phyloP scores from a whole-genome alignment of 805 yeast genomes.

The Pichia nakasei region DNA sequence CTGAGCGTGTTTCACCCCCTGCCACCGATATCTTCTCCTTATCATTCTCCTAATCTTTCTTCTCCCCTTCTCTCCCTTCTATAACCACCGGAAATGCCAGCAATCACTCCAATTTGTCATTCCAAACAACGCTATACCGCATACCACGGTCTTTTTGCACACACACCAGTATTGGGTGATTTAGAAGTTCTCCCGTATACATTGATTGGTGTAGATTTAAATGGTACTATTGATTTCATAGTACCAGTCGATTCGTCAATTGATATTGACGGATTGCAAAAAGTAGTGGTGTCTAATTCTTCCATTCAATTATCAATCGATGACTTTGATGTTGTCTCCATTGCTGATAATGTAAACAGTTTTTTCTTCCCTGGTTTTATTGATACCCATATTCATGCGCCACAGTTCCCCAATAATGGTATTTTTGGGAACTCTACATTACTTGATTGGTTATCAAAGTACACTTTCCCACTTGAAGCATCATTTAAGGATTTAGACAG shows the following conservation, averaged over 20 bases:
- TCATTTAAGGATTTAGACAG: slow-evolving; percentile 43
- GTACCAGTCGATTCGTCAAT: slow-evolving; percentile 11
- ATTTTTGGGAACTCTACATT: slow-evolving; percentile 80
- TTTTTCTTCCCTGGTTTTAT: slow-evolving; percentile 80
- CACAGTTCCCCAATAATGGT: slow-evolving; percentile 76
- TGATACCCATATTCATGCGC: slow-evolving; percentile 80
- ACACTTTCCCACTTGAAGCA: slow-evolving; percentile 86
- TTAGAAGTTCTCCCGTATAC: slow-evolving; percentile 49
- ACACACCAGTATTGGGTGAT: slow-evolving; percentile 53
- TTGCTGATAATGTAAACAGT: slow-evolving; percentile 28
- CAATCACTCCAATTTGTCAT: slow-evolving; percentile 12
- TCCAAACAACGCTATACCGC: slow-evolving; percentile 26
- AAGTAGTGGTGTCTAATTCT: slow-evolving; percentile 5
- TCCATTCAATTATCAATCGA: slow-evolving; percentile 11
- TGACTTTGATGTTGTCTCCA: slow-evolving; percentile 26
- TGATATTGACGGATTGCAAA: background rate
- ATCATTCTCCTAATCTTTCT: too few species aligned
- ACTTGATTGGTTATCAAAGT: slow-evolving; percentile 79
- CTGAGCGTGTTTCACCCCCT: too few species aligned
- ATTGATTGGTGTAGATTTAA: slow-evolving; percentile 51
- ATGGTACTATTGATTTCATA: slow-evolving; percentile 44
- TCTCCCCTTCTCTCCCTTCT: too few species aligned
- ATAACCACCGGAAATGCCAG: background rate
- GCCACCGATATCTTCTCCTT: too few species aligned
- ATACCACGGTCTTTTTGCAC: slow-evolving; percentile 64